Evolutionary conservation across 2,329 filamentous ascomycete species (phyloP).

Genomic region (Pestalotiopsis sp.): DNA sequence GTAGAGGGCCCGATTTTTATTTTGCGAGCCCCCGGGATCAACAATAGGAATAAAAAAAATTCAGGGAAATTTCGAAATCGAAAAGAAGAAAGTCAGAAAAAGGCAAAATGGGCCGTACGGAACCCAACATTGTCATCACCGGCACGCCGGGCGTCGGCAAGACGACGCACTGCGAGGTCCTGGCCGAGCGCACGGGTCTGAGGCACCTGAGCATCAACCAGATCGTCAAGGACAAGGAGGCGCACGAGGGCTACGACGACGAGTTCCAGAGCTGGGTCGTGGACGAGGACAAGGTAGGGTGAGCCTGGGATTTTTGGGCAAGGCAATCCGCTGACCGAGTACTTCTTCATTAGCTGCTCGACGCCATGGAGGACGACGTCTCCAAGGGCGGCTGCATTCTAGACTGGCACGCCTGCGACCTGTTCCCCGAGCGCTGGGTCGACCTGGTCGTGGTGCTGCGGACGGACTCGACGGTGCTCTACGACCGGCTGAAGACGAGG

Average conservation of each 20-base stretch:
- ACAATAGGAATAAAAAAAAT: background rate
- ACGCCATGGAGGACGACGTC: constrained; percentile 83
- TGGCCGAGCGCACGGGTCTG: constrained; percentile 76
- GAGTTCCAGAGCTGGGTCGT: constrained; percentile 89
- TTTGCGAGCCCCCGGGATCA: background rate
- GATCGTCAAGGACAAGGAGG: constrained; percentile 84
- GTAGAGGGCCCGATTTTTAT: background rate
- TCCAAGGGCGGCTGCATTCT: constrained; percentile 83
- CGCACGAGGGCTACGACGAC: constrained; percentile 86
- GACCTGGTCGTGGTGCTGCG: constrained; percentile 92
- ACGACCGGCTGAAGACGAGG: constrained; percentile 80
- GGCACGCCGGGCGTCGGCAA: constrained; percentile 96
- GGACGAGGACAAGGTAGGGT: constrained; percentile 86
- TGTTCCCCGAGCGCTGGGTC: constrained; percentile 92
- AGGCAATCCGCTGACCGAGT: too few relatives aligned
- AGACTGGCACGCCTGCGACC: constrained; percentile 97
- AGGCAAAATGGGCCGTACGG: constrained; percentile 38
- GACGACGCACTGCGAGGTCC: constrained; percentile 84
- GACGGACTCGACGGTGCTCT: constrained; percentile 77
- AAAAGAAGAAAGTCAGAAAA: too few relatives aligned
- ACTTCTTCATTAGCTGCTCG: constrained; percentile 65
- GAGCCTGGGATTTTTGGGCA: too few relatives aligned
- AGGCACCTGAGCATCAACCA: constrained; percentile 88
- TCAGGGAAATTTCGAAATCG: background rate
- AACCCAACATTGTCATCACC: constrained; percentile 91